Base-by-base conservation (phyloP, 768 basidiomycete genomes). In the Boletus reticuloceps region DNA sequence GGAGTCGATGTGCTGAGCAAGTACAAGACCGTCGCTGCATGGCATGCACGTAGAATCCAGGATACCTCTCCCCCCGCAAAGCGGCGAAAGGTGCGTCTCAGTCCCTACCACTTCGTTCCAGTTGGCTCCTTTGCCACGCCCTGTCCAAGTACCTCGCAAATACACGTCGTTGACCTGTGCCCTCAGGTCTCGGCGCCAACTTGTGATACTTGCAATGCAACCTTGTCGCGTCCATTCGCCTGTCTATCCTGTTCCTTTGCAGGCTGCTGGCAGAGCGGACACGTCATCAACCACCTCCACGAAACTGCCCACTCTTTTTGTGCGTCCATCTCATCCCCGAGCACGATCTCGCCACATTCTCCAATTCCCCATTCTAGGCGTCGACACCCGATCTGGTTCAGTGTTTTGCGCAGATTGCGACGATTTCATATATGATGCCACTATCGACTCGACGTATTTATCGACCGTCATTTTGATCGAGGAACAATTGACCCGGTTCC, bases 331-430 rank as follows among this genome's bases (percentile, higher is more conserved):
- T 43, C 43, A 50, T 49, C 45, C 36, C 31, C 40, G 6, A 11
- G n/a, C 22, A 11, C 9, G 36, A 47, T 53, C 40, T 47, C 16
- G 25, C 13, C 6, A 14, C 22, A 20, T 20, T 20, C 20, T 20
- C 20, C 14, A 36, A 20, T 55, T 45, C 13, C 40, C 40, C 55
- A 41, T 58, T 46, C 9, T 61, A 94, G 93, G 87, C 63, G 82
- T 83, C 27, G 92, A 95, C 67, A 75, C 82, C 5, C 82, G 81
- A 59, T 81, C 85, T 0, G 93, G 94, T n/a, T 75, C 77, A 11
- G 72, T 94, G 3, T 94, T 82, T 64, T 95, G 94, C 66, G 68
- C 74, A 3, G 74, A 78, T 34, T 95, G 93, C 72, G 77, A 85
- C 37, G 88, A 94, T 65, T 86, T 91, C 55, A 78, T 91, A 22